Evolutionary conservation across 768 basidiomycete genomes (phyloP).

Genomic region (Pilatotrama ljubarskyi): DNA sequence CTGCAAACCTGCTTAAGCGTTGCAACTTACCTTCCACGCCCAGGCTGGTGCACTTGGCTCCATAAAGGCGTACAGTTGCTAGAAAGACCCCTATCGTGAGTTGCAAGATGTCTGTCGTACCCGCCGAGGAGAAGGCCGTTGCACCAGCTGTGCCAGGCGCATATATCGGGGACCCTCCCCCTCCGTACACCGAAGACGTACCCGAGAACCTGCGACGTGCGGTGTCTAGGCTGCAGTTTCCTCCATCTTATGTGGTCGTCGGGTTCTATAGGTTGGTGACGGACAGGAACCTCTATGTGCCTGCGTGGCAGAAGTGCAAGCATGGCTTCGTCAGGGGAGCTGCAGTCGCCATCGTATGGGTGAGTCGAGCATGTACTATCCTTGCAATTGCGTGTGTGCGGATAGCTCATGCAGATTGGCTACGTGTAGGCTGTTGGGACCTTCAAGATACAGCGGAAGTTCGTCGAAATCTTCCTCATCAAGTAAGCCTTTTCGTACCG

Average conservation of each 20-base stretch:
- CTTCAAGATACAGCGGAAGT: constrained; percentile 68
- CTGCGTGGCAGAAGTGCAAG: constrained; percentile 84
- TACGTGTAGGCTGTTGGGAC: constrained; percentile 56
- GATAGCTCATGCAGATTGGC: background rate
- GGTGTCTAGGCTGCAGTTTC: constrained; percentile 64
- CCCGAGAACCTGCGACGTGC: constrained; percentile 55
- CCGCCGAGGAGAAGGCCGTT: background rate
- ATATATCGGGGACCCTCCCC: constrained; percentile 6
- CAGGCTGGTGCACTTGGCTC: no score
- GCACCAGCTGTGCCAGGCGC: constrained; percentile 2
- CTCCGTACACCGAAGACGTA: constrained; percentile 32
- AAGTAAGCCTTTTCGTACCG: constrained; percentile 45
- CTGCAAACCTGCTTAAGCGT: no score
- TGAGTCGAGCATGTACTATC: constrained; percentile 35
- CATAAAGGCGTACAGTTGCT: no score
- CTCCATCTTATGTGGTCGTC: constrained; percentile 82
- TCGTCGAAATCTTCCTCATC: constrained; percentile 63
- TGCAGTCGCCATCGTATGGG: constrained; percentile 71
- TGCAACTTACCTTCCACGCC: no score
- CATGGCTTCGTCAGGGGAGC: constrained; percentile 74
- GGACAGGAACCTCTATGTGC: constrained; percentile 64
- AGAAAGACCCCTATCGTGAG: no score
- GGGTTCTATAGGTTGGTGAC: constrained; percentile 82
- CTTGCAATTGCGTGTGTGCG: no score
- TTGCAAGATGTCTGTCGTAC: background rate